Conservation (phyloP, 148 eudicot species). For the Cornus kousa region DNA sequence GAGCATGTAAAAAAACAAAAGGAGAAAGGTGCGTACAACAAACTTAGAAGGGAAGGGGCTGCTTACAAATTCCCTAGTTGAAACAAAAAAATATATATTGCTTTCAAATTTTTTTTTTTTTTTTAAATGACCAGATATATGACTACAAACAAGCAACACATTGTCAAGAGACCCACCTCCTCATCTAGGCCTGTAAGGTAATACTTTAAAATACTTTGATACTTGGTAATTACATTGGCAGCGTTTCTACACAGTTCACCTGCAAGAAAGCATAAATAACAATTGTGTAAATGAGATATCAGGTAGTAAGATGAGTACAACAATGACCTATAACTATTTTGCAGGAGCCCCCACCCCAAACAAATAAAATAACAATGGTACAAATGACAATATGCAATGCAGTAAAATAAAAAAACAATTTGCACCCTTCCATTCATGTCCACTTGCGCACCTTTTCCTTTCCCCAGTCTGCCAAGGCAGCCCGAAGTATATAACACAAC, state of each 20-base stretch:
- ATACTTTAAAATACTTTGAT: slow-evolving; percentile 67
- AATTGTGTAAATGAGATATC: neutral
- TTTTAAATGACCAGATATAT: neutral
- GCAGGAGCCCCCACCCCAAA: neutral
- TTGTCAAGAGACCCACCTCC: slow-evolving; percentile 46
- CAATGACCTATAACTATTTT: neutral
- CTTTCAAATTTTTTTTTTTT: too few relatives aligned
- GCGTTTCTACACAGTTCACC: slow-evolving; percentile 58
- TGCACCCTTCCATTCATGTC: neutral
- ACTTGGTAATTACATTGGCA: slow-evolving; percentile 42
- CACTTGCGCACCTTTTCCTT: too few relatives aligned
- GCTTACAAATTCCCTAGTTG: too few relatives aligned
- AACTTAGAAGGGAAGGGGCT: too few relatives aligned
- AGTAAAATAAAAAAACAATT: neutral
- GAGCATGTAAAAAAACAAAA: too few relatives aligned
- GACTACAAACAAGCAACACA: neutral
- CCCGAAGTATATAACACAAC: too few relatives aligned
- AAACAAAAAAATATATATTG: too few relatives aligned
- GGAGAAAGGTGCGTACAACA: too few relatives aligned
- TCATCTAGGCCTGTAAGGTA: slow-evolving; percentile 74
- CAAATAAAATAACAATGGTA: neutral
- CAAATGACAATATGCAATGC: neutral
- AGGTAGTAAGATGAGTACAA: neutral
- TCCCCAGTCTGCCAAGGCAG: too few relatives aligned
- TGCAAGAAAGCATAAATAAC: slow-evolving; percentile 27